Conservation (phyloP, 176 grass and related monocot species). For the Hordeum vulgare region MorexV3_pseudomolecules_assembly NC_058519.1:198205153-198205652, state of each 20-base stretch:
- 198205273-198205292: constrained; percentile 21
- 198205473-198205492: background rate
- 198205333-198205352: constrained; percentile 1
- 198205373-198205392: constrained; percentile 27
- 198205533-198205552: background rate
- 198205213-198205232: background rate
- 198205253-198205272: constrained; percentile 16
- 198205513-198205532: background rate
- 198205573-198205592: too few relatives aligned
- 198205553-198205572: too few relatives aligned
- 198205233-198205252: background rate
- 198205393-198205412: constrained; percentile 28
- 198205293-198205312: constrained; percentile 1
- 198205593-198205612: too few relatives aligned
- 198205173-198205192: background rate
- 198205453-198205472: constrained; percentile 11
- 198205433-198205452: constrained; percentile 19
- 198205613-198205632: too few relatives aligned
- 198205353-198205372: constrained; percentile 25
- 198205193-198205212: background rate
- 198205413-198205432: constrained; percentile 29
- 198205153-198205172: background rate
- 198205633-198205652: too few relatives aligned
- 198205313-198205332: background rate
- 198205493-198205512: background rate